phyloP scores from a whole-genome alignment of 1,284 basidiomycete genomes.

The Paramarasmius palmivorus region DNA sequence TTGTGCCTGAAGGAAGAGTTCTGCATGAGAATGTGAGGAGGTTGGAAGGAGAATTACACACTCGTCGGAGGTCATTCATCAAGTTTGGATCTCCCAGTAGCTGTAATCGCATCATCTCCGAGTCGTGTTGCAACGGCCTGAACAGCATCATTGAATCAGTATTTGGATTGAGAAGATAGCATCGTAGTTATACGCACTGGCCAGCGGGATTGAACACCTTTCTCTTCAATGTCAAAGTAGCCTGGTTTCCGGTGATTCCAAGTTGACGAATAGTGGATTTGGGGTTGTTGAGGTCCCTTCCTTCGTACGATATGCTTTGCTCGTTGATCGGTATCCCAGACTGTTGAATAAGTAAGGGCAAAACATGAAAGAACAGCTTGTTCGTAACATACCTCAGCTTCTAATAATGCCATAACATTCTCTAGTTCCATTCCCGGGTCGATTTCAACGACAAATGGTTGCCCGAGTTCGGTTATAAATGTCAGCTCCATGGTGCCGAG shows the following conservation, averaged over 20 bases:
- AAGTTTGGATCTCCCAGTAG: constrained; percentile 81
- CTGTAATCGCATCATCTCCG: constrained; percentile 90
- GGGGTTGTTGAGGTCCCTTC: constrained; percentile 60
- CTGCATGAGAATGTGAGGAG: background rate
- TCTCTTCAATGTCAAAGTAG: constrained; percentile 68
- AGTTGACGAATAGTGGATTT: constrained; percentile 67
- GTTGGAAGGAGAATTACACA: constrained; percentile 32
- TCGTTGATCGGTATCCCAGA: constrained; percentile 69
- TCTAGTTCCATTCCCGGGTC: constrained; percentile 86
- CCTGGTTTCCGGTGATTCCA: constrained; percentile 57
- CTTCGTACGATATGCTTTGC: constrained; percentile 70
- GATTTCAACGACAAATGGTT: constrained; percentile 79
- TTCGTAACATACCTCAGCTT: constrained; percentile 72
- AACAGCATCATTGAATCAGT: constrained; percentile 1
- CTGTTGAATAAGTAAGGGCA: constrained; percentile 32
- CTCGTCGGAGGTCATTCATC: constrained; percentile 75
- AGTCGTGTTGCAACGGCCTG: constrained; percentile 71
- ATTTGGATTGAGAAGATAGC: background rate
- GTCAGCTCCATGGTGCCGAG: constrained; percentile 71
- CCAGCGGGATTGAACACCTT: constrained; percentile 57
- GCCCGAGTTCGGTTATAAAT: constrained; percentile 78
- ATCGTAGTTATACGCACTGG: constrained; percentile 44
- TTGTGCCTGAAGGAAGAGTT: constrained; percentile 49
- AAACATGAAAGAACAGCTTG: constrained; percentile 4
- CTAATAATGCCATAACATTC: constrained; percentile 86